Evolutionary conservation across 139 green algal species (phyloP), one percentile per base, ranked within the genome.

Genomic region (Coelastrella sp.): DNA sequence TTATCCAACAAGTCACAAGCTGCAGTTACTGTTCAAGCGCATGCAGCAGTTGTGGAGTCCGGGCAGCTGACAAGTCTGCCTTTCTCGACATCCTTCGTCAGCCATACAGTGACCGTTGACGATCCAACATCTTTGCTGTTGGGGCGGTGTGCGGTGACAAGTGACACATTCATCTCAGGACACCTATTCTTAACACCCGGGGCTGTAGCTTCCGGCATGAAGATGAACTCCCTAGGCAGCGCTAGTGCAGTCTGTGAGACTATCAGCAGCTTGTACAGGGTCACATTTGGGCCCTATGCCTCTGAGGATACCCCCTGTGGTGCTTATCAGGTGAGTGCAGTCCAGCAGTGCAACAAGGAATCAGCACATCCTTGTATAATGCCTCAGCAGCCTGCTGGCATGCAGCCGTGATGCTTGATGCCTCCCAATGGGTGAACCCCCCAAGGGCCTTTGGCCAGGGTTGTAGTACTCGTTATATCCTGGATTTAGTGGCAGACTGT

Each of bases 251-350:
- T 77, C 41, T 85, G 79, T 21, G 79, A 60, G 27, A 62, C 41
- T 11, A 34, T 35, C 4, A 25, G 32, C 40, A 74, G 43, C 40
- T 30, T 51, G 30, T 85, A 85, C 63, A 62, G 43, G 6, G 63
- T 74, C 25, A 62, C 60, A 19, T 85, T 85, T 53, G 79, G 79
- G n/a, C 79, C 79, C 2, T 85, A 53, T 45, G 43, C n/a, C 9
- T n/a, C 53, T 64, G 41, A 19, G 19, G 25, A 48, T 25, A 30
- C 30, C 19, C 51, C 15, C 2, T 85, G 79, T 38, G 63, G 79
- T 35, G 71, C 79, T 35, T 85, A 85, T 63, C 66, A 82, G 75
- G 75, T 82, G 25, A n/a, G n/a, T n/a, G n/a, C n/a, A n/a, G n/a
- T n/a, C n/a, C n/a, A n/a, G n/a, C n/a, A n/a, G n/a, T n/a, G n/a